Evolutionary conservation across 73 alveolate species (phyloP), one percentile per base, ranked within the genome.

Genomic region (Paramecium biaurelia): DNA sequence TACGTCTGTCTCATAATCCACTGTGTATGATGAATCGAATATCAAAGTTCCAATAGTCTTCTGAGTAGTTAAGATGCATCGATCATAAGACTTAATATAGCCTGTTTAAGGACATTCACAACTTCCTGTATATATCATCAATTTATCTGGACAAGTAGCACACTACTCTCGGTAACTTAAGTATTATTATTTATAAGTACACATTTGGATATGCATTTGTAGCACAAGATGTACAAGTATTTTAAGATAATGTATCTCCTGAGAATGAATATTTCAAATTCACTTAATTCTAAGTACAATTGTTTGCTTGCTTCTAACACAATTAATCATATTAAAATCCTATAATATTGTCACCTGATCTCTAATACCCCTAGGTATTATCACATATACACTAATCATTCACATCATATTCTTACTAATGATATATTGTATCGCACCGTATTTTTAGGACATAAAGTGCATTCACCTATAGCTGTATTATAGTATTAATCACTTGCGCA

Each of bases 341-440:
- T 28, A 72, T 37, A 7, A 35, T 23, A 2, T 32, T 21, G 6
- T 35, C 86, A 15, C n/a, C n/a, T 72, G 28, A 1, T 20, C 86
- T 72, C 15, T 72, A 38, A 72, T 14, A 72, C 11, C 86, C 86
- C 30, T 72, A 5, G 7, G 38, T 6, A 37, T 35, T 38, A 72
- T 79, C 90, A 79, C 90, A 79, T 0, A 79, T 76, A 43, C 90
- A 79, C 90, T 79, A 43, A 53, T 20, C 28, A 79, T 1, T 20
- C 28, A 79, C 4, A 42, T 21, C 18, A 24, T 12, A 42, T 41
- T 20, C 20, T 79, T 79, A 79, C 90, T 79, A 43, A 79, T 11
- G 74, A 42, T 43, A 79, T 21, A 8, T 43, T 43, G 18, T 5
- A 43, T 45, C 90, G 18, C 5, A 12, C 24, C 0, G 49, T 79